Conservation (phyloP, 257 asterid species). For the Fraxinus americana region DNA sequence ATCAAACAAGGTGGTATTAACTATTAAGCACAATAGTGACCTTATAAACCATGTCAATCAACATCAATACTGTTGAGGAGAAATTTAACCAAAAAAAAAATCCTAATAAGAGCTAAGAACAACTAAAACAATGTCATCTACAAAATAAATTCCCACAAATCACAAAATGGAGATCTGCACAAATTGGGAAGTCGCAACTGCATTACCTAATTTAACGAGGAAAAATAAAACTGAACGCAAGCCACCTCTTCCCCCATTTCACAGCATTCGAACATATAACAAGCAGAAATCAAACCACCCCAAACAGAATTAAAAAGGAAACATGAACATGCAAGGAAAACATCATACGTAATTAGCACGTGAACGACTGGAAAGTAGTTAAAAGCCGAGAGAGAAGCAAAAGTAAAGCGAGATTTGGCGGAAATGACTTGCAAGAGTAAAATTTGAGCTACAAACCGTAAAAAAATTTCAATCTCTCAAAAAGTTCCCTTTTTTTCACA, state of each 20-base stretch:
- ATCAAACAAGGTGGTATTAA: neutral
- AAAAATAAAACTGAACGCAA: neutral
- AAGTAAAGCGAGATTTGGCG: neutral
- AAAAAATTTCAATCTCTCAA: neutral
- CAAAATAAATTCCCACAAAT: conserved; percentile 6
- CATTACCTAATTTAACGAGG: conserved; percentile 5
- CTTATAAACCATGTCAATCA: neutral
- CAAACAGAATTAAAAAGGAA: neutral
- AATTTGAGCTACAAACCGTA: neutral
- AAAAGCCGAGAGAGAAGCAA: neutral
- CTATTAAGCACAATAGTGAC: neutral
- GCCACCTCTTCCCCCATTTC: neutral
- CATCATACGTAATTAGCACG: neutral
- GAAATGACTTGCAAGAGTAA: neutral
- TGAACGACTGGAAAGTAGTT: neutral
- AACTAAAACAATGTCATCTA: neutral
- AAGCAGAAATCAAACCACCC: neutral
- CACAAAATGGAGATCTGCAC: conserved; percentile 20
- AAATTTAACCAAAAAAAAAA: neutral
- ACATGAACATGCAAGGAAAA: neutral
- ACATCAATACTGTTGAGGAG: neutral
- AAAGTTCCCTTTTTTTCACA: neutral
- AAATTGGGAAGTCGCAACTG: conserved; percentile 20
- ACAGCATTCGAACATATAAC: neutral
- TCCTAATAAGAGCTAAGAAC: neutral